phyloP scores from a whole-genome alignment of 2,329 filamentous ascomycete species.

The Decorospora gaudefroyi region DNA sequence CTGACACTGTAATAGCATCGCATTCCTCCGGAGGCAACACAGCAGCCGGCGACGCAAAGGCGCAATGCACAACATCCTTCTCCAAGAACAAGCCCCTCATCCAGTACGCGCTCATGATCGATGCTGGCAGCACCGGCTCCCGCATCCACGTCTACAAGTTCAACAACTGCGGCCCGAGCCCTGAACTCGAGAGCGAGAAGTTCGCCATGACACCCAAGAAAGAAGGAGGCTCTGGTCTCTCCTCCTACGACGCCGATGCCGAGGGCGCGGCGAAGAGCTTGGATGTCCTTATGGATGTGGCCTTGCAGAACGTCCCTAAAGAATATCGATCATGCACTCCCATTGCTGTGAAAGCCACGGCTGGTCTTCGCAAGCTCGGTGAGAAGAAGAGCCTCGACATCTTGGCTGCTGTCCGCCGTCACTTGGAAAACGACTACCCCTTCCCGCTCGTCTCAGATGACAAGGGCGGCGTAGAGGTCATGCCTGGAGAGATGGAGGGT shows the following conservation, averaged over 20 bases:
- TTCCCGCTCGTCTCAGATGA: slow-evolving; percentile 90
- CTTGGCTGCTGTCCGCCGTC: slow-evolving; percentile 77
- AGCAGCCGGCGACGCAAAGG: slow-evolving; percentile 62
- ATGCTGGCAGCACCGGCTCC: slow-evolving; percentile 95
- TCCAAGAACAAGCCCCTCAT: slow-evolving; percentile 90
- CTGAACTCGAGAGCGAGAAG: slow-evolving; percentile 87
- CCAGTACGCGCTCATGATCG: slow-evolving; percentile 98
- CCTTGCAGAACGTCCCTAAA: slow-evolving; percentile 81
- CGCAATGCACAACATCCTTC: slow-evolving; percentile 79
- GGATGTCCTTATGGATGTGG: slow-evolving; percentile 83
- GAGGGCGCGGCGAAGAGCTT: slow-evolving; percentile 87
- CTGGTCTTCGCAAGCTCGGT: slow-evolving; percentile 86
- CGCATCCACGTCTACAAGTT: slow-evolving; percentile 99
- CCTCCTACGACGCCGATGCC: slow-evolving; percentile 83
- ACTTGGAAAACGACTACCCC: slow-evolving; percentile 86
- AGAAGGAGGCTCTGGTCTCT: slow-evolving; percentile 77
- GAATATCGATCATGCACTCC: slow-evolving; percentile 90
- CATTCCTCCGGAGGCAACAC: slow-evolving; percentile 48
- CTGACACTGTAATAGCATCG: slow-evolving; percentile 18
- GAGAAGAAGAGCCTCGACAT: slow-evolving; percentile 80
- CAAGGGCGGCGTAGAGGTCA: slow-evolving; percentile 88
- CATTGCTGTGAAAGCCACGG: slow-evolving; percentile 96
- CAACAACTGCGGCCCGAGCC: slow-evolving; percentile 97
- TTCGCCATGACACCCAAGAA: slow-evolving; percentile 93
- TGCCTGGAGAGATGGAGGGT: slow-evolving; percentile 96